Conservation (phyloP, 805 yeast genomes). For the Saturnispora sanitii region DNA sequence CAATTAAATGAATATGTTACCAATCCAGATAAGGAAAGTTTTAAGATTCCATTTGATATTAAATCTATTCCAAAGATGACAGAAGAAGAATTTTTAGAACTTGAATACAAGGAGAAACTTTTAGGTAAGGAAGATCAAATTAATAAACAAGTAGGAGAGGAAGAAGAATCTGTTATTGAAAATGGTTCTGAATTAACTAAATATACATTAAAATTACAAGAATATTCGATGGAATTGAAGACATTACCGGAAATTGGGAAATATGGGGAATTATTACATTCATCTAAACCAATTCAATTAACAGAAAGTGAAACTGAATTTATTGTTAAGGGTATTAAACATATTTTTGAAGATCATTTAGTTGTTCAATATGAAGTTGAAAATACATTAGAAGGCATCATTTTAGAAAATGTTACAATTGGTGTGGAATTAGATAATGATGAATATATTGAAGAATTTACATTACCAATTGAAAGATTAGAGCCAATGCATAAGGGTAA, state of each 20-base stretch:
- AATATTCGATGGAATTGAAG: conserved; percentile 60
- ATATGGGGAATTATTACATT: conserved; percentile 68
- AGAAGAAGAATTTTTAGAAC: conserved; percentile 59
- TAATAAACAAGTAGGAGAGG: conserved; percentile 12
- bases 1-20: conserved; percentile 65
- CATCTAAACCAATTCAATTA: conserved; percentile 53
- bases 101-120: conserved; percentile 48
- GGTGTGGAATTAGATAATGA: conserved; percentile 55
- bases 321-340: conserved; percentile 77
- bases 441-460: conserved; percentile 55
- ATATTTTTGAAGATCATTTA: conserved; percentile 65
- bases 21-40: conserved; percentile 34
- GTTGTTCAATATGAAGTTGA: conserved; percentile 73
- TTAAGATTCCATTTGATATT: conserved; percentile 58
- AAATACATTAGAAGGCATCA: conserved; percentile 73
- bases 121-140: conserved; percentile 21
- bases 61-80: conserved; percentile 53
- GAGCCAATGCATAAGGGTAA: conserved; percentile 63
- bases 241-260: conserved; percentile 61
- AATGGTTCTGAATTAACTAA: conserved; percentile 21
- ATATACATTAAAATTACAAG: conserved; percentile 40
- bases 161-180: conserved; percentile 7
- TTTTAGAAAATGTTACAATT: conserved; percentile 68
- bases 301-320: conserved; percentile 93
- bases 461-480: conserved; percentile 63